phyloP scores from a whole-genome alignment of 768 basidiomycete species.

The Amanita polypyramis region DNA sequence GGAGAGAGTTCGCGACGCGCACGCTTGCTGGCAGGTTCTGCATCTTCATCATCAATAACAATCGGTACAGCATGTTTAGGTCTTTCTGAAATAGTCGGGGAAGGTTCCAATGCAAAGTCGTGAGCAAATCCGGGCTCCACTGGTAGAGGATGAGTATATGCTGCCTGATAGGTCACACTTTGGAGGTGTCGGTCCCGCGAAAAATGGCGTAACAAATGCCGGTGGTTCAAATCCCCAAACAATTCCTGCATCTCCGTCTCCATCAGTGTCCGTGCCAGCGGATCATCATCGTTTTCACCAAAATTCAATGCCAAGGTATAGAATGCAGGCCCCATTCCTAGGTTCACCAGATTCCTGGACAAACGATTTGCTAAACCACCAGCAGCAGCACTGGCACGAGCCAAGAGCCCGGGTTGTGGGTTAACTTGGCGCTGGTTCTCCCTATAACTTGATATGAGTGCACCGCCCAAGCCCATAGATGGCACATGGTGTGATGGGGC shows the following conservation, averaged over 20 bases:
- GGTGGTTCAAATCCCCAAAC: conserved; percentile 2
- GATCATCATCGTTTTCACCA: conserved; percentile 9
- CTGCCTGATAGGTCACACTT: conserved; percentile 36
- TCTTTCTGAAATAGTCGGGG: conserved; percentile 12
- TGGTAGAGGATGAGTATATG: conserved; percentile 55
- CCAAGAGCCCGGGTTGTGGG: conserved; percentile 13
- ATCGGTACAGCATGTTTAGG: conserved; percentile 20
- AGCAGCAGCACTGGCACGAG: conserved; percentile 8
- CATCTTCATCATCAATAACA: conserved; percentile 39
- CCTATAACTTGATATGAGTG: conserved; percentile 34
- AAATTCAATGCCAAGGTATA: neutral
- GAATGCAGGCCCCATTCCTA: conserved; percentile 1
- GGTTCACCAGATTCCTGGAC: neutral
- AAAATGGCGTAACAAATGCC: conserved; percentile 5
- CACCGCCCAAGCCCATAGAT: conserved; percentile 56
- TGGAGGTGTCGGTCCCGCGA: conserved; percentile 10
- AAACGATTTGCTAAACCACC: conserved; percentile 8
- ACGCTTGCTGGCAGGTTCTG: conserved; percentile 6
- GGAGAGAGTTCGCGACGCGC: conserved; percentile 9
- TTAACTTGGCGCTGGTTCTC: conserved; percentile 8
- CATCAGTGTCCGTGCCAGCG: conserved; percentile 9
- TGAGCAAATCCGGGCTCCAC: conserved; percentile 56
- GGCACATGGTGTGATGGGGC: conserved; percentile 48
- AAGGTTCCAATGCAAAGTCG: conserved; percentile 42
- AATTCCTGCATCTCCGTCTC: conserved; percentile 8